A percentile compares a stretch with the other conserved stretches of the same genome.
phyloP scores from a whole-genome alignment of 371 early-diverging fungal species.

The Smittium culicis region DNA sequence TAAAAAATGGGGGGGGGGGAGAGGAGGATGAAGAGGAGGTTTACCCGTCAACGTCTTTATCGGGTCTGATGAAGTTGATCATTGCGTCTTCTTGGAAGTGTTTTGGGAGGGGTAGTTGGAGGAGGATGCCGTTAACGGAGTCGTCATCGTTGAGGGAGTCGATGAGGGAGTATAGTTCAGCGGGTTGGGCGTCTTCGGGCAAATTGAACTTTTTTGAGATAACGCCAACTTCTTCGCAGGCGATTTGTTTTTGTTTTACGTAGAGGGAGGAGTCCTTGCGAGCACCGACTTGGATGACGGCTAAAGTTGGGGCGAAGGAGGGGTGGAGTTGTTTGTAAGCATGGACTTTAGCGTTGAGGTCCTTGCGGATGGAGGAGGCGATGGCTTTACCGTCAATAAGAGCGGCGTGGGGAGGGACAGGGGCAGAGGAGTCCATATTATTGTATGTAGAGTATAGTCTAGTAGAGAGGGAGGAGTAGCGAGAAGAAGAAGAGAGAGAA shows the following conservation, averaged over 20 bases:
- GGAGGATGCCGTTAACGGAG: constrained; percentile 73
- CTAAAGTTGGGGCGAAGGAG: constrained; percentile 60
- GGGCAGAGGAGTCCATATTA: no score
- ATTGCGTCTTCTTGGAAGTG: constrained; percentile 59
- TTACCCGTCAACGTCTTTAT: constrained; percentile 96
- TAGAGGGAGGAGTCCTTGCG: constrained; percentile 83
- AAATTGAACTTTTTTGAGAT: constrained; percentile 2
- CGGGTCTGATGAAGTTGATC: constrained; percentile 63
- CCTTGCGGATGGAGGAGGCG: constrained; percentile 46
- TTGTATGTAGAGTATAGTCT: no score
- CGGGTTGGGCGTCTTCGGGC: not conserved
- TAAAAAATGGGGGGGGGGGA: no score
- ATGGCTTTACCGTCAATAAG: constrained; percentile 56
- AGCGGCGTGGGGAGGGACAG: no score
- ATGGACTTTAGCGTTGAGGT: constrained; percentile 44
- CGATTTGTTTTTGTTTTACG: constrained; percentile 80
- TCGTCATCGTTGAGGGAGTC: constrained; percentile 55
- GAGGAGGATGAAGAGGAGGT: no score
- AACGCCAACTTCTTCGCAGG: constrained; percentile 46
- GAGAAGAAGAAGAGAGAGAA: no score
- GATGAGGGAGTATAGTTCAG: constrained; percentile 14
- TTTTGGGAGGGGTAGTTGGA: constrained; percentile 90
- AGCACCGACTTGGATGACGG: constrained; percentile 80
- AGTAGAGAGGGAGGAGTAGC: no score
- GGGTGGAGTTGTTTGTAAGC: constrained; percentile 43